Evolutionary conservation across 345 rosid species (phyloP).

Genomic region (Acer saccharum): DNA sequence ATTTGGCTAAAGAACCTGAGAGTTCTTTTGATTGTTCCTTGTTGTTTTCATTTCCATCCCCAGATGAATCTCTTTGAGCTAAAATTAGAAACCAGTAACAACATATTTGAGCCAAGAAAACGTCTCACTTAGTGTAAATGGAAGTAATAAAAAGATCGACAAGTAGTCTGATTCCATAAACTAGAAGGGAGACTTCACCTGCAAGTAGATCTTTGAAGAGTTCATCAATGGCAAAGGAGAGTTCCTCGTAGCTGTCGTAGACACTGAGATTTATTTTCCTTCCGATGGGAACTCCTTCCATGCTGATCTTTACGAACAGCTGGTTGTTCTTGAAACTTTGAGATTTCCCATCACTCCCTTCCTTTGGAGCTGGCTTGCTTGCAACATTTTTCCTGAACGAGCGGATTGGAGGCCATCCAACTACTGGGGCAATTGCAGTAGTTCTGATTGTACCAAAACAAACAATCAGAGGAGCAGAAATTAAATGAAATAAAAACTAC

Average conservation of each 20-base stretch:
- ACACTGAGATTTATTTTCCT: constrained; percentile 48
- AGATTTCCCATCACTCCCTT: constrained; percentile 10
- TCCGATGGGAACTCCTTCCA: constrained; percentile 57
- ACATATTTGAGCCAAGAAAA: not conserved
- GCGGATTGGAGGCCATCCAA: constrained; percentile 56
- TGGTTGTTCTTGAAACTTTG: constrained; percentile 20
- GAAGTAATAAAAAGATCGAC: not conserved
- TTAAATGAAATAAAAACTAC: not conserved
- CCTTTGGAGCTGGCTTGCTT: constrained; percentile 19
- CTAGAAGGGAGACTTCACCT: constrained; percentile 21
- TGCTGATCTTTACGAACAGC: constrained; percentile 41
- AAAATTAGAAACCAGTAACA: not conserved
- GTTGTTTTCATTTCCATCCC: not conserved
- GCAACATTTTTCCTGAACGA: constrained; percentile 44
- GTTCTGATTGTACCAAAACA: constrained; percentile 27
- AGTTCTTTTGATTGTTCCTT: constrained; percentile 7
- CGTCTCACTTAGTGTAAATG: not conserved
- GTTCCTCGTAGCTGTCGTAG: constrained; percentile 47
- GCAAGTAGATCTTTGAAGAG: constrained; percentile 47
- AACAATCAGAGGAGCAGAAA: not conserved
- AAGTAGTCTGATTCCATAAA: not conserved
- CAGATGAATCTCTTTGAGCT: constrained; percentile 25
- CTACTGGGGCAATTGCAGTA: constrained; percentile 30
- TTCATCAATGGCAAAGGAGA: constrained; percentile 45
- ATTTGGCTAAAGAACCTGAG: constrained; percentile 12